Conservation (phyloP, 306 rosid species). For the Arachis hypogaea region DNA sequence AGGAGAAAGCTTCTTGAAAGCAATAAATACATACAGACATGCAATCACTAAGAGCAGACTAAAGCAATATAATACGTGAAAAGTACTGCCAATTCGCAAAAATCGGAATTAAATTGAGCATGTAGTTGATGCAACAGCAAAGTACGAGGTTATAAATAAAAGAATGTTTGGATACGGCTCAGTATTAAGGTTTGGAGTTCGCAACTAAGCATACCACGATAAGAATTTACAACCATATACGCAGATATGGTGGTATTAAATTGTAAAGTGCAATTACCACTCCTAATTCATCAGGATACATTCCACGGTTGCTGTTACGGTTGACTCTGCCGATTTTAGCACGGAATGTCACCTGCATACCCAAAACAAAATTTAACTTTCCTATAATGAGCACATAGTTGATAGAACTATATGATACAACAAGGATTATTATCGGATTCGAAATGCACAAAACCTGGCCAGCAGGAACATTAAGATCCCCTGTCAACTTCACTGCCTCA, state of each 20-base stretch:
- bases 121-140: conserved; percentile 14
- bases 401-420: conserved; percentile 4
- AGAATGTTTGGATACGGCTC: conserved; percentile 19
- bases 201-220: conserved; percentile 25
- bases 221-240: background rate
- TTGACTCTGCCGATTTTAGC: conserved; percentile 91
- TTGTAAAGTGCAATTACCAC: conserved; percentile 68
- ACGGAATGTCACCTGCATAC: conserved; percentile 83
- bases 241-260: background rate
- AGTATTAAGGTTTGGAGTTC: background rate
- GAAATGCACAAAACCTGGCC: conserved; percentile 73
- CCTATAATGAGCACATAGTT: conserved; percentile 12
- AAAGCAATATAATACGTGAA: background rate
- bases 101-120: conserved; percentile 10
- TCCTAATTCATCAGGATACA: conserved; percentile 99
- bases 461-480: conserved; percentile 96
- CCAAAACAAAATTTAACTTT: conserved; percentile 20
- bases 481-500: conserved; percentile 97
- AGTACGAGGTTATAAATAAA: conserved; percentile 19
- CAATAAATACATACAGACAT: conserved; percentile 12
- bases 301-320: conserved; percentile 65
- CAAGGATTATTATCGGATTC: conserved; percentile 32
- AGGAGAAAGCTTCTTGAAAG: conserved; percentile 8
- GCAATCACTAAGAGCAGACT: conserved; percentile 17
- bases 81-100: conserved; percentile 12